These are phyloP conservation scores for Rosa lucieae DNA, from an alignment of 306 rosid genomes.

Conservation along the genomic window DNA sequence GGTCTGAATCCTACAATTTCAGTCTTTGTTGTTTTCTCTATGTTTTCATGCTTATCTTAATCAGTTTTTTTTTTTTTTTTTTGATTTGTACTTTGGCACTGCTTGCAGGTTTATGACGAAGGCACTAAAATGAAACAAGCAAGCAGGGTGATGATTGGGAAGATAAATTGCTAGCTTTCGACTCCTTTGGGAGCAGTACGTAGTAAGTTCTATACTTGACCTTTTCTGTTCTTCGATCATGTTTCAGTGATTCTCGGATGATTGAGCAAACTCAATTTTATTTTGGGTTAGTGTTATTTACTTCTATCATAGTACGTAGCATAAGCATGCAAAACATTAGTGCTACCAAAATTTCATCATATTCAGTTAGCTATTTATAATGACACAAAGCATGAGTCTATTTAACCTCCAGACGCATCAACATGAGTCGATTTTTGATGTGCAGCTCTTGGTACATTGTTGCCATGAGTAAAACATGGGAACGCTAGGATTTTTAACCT, in stretches of 20 bases:
- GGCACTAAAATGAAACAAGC: constrained; percentile 4
- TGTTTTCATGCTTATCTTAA: background rate
- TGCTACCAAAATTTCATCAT: background rate
- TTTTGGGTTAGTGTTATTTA: background rate
- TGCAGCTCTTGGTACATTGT: background rate
- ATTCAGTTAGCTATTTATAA: background rate
- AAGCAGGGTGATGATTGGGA: constrained; percentile 7
- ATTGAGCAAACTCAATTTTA: background rate
- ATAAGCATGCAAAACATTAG: background rate
- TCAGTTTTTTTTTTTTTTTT: background rate
- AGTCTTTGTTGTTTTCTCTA: background rate
- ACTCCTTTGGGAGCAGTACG: background rate
- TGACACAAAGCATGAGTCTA: background rate
- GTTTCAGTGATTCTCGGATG: background rate
- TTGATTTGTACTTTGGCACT: constrained; percentile 18
- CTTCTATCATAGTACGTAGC: background rate
- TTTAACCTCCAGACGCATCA: background rate
- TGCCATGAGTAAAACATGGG: background rate
- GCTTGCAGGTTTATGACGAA: constrained; percentile 37
- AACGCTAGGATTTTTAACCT: background rate
- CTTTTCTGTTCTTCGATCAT: background rate
- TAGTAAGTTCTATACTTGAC: constrained; percentile 1
- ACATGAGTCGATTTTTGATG: background rate
- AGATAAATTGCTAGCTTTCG: background rate
- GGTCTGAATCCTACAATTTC: background rate